Evolutionary conservation across 768 basidiomycete genomes (phyloP).

Genomic region (Kwoniella pini): DNA sequence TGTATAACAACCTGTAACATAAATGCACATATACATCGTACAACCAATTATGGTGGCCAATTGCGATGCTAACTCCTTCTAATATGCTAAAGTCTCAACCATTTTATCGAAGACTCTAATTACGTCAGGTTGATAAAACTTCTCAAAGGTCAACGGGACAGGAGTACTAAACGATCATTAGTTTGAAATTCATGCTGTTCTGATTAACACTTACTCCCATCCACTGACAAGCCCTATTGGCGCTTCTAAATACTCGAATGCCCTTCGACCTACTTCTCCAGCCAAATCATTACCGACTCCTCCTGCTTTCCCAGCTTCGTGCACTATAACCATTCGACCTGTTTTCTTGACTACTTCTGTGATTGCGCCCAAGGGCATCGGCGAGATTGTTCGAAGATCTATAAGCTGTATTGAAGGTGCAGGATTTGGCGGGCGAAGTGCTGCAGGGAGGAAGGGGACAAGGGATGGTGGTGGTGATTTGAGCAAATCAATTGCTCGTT

Average conservation of each 20-base stretch:
- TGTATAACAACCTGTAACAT: conserved; percentile 14
- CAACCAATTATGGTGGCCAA: neutral
- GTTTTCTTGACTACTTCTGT: conserved; percentile 81
- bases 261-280: conserved; percentile 84
- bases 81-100: conserved; percentile 73
- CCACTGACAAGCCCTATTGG: conserved; percentile 83
- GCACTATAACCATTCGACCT: conserved; percentile 81
- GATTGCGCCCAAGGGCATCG: conserved; percentile 81
- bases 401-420: conserved; percentile 70
- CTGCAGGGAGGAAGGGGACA: conserved; percentile 65
- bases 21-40: conserved; percentile 21
- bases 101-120: conserved; percentile 79
- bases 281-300: conserved; percentile 89
- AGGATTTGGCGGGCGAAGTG: conserved; percentile 65
- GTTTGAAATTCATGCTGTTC: too few species aligned
- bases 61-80: neutral
- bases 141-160: conserved; percentile 80
- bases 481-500: conserved; percentile 69
- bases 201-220: conserved; percentile 79
- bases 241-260: conserved; percentile 83
- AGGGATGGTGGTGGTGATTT: conserved; percentile 66
- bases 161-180: conserved; percentile 63
- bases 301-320: conserved; percentile 84
- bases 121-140: conserved; percentile 86
- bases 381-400: conserved; percentile 83